Conservation (phyloP, 106 monocot species). For the Allium fistulosum region DNA sequence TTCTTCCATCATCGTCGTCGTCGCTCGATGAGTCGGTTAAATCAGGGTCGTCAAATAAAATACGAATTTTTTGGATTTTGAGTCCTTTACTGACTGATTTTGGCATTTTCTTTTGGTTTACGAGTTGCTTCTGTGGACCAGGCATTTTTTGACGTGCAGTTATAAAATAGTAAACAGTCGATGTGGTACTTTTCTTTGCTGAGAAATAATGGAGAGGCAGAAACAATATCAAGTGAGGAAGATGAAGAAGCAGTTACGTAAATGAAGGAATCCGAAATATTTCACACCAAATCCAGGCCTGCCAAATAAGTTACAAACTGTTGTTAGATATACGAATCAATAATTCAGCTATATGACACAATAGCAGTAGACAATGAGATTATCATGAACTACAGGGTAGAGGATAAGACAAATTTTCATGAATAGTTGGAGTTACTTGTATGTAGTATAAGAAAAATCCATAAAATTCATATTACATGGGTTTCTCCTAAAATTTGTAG, state of each 20-base stretch:
- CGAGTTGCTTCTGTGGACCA: slow-evolving; percentile 12
- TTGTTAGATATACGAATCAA: not conserved
- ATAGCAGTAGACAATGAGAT: not conserved
- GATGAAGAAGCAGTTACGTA: slow-evolving; percentile 13
- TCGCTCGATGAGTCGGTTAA: slow-evolving; percentile 24
- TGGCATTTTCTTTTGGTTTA: slow-evolving; percentile 15
- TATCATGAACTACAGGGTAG: not conserved
- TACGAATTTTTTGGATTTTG: slow-evolving; percentile 14
- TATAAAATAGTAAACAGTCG: not conserved
- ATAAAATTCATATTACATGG: too few relatives aligned
- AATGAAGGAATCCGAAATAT: slow-evolving; percentile 39
- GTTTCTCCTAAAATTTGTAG: too few relatives aligned
- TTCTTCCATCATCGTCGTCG: not conserved
- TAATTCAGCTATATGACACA: not conserved
- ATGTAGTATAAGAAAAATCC: not conserved
- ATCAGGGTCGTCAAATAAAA: slow-evolving; percentile 22
- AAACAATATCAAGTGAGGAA: slow-evolving; percentile 21
- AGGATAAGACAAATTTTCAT: not conserved
- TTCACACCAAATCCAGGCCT: slow-evolving; percentile 44
- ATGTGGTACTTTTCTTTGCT: too few relatives aligned
- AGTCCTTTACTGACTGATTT: not conserved
- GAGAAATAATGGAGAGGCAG: not conserved
- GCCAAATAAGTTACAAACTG: not conserved
- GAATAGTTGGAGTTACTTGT: not conserved
- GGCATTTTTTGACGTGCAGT: slow-evolving; percentile 1